Evolutionary conservation across 2,329 filamentous ascomycete genomes (phyloP).

Genomic region (Davidsoniella virescens): DNA sequence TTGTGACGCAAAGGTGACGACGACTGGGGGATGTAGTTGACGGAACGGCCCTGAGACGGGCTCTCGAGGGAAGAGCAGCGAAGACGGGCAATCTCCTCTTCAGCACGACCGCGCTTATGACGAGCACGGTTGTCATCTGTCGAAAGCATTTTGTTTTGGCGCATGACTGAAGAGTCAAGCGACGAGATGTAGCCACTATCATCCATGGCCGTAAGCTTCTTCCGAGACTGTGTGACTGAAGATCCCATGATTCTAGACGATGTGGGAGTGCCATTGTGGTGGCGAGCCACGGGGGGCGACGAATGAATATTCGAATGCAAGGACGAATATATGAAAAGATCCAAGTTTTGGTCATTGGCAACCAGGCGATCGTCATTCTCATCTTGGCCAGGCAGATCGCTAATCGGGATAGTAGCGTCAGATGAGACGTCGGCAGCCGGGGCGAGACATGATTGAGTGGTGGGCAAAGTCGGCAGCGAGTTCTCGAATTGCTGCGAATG

Average conservation of each 20-base stretch:
- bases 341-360: slow-evolving; percentile 23
- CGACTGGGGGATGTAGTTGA: slow-evolving; percentile 36
- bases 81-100: slow-evolving; percentile 88
- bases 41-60: slow-evolving; percentile 53
- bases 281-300: slow-evolving; percentile 65
- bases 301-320: slow-evolving; percentile 59
- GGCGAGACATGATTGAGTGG: slow-evolving; percentile 22
- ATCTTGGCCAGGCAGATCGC: slow-evolving; percentile 43
- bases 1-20: slow-evolving; percentile 54
- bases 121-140: slow-evolving; percentile 67
- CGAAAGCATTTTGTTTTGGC: slow-evolving; percentile 51
- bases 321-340: slow-evolving; percentile 43
- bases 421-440: slow-evolving; percentile 48
- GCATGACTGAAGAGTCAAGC: slow-evolving; percentile 73
- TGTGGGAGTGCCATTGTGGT: slow-evolving; percentile 55
- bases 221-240: slow-evolving; percentile 50
- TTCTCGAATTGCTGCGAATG: slow-evolving; percentile 3
- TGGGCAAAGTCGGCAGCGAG: slow-evolving; percentile 24
- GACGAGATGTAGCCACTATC: slow-evolving; percentile 98
- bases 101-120: slow-evolving; percentile 77
- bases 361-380: slow-evolving; percentile 29
- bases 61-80: slow-evolving; percentile 88
- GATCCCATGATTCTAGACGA: slow-evolving; percentile 42
- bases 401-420: slow-evolving; percentile 61
- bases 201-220: slow-evolving; percentile 61